Base-by-base conservation (phyloP, 169 alveolate species). In the Plasmodium coatneyi region DNA sequence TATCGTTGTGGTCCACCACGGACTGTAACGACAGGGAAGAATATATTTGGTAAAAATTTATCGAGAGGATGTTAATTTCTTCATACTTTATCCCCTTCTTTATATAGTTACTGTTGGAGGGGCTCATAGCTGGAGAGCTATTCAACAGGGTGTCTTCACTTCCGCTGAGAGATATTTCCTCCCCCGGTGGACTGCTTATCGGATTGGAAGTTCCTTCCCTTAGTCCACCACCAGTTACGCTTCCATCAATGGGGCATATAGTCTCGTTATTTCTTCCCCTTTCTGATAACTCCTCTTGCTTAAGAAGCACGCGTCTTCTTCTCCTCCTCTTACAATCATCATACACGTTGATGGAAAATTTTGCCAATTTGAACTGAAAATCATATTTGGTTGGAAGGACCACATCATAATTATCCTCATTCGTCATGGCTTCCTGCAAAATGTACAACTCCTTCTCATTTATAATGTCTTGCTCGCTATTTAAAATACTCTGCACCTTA, bases 301-400 rank as follows among this genome's bases (percentile, higher is more conserved):
- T 4, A 66, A 5, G 36, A 3, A 22, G 4, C 39, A 22, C 76
- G 14, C 36, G 10, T 66, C 36, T 66, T 66, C 34, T 56, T 28
- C 74, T 84, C 36, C 78, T 41, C 34, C 80, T 66, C 54, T 25
- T 92, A 12, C 54, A 76, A 80, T 95, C 96, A 79, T 95, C 96
- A 72, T 92, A 80, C 84, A 95, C 84, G 34, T 92, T 86, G 22
- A 95, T 82, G 25, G 95, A 41, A 72, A 95, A 95, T 71, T 87
- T 92, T 72, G 93, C 89, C 32, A 95, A 91, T 60, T 84, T 93
- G 83, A 95, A 95, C 74, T 87, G 83, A 54, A 95, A 84, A 74
- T 80, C 95, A 66, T 92, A 95, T 84, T 80, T 81, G 9, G 97
- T 93, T 66, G 97, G 97, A 36, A 95, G 46, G 12, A 94, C 94